Evolutionary conservation across 1,284 basidiomycete genomes (phyloP), one percentile per base, ranked within the genome.

Genomic region (Fereydounia khargensis): DNA sequence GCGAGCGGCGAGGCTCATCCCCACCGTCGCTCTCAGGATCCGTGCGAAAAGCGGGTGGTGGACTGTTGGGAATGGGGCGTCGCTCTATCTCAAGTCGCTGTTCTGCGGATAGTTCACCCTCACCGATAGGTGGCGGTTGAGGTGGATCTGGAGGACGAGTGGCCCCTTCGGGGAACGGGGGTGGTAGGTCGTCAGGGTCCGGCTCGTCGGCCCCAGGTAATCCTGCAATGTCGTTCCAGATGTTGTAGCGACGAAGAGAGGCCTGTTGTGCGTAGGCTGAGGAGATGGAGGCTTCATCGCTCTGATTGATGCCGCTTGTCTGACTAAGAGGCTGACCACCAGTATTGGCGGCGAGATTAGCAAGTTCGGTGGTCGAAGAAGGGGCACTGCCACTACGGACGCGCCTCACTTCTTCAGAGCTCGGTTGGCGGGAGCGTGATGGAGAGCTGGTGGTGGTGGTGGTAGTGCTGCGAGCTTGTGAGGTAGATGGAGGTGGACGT

Each of bases 41-140:
- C 28, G 55, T 68, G 17, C 48, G 34, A 35, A 70, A 70, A 6
- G 67, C 39, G 11, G 67, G 67, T 34, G 67, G 67, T 4, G 67
- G 67, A 28, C 65, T 67, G 27, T 42, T 39, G 2, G 67, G 67
- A 2, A 62, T 46, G 0, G 52, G 47, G 14, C n/a, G 13, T 6
- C 32, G 24, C 25, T 41, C 39, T 21, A 28, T 28, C 34, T 41
- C 39, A 9, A 20, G 30, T 7, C 39, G 20, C 21, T 41, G 17
- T 33, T 41, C 39, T 14, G 31, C 39, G n/a, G n/a, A n/a, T n/a
- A n/a, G n/a, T n/a, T n/a, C n/a, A n/a, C n/a, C n/a, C n/a, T n/a
- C n/a, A n/a, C 39, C 39, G 20, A 21, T 18, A 14, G 52, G 24
- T 3, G 61, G 61, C 19, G 61, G 56, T 11, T 14, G 41, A 31